These are phyloP conservation scores for Stachybotrys elegans DNA, from an alignment of 2,329 filamentous ascomycete species.

Conservation along the genomic window DNA sequence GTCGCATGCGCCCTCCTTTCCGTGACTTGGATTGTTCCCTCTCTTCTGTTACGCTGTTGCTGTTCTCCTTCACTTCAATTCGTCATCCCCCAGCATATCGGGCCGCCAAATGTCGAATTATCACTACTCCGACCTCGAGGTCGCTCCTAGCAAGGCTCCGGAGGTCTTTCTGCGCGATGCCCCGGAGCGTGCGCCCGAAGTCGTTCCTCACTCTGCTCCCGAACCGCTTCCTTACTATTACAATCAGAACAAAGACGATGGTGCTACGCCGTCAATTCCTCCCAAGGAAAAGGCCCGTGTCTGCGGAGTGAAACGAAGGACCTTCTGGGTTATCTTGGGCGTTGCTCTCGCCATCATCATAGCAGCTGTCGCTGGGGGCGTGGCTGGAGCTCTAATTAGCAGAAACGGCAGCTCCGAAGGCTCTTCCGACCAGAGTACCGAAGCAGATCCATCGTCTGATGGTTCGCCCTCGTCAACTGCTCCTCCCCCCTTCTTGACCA, in stretches of 20 bases:
- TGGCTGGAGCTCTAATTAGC: not conserved
- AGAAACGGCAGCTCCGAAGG: not conserved
- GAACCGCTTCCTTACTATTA: not conserved
- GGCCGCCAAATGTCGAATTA: not conserved
- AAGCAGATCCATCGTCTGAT: not conserved
- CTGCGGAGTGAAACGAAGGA: not conserved
- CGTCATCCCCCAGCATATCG: no score
- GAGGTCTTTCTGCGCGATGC: no score
- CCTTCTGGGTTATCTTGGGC: not conserved
- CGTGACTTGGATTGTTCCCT: no score
- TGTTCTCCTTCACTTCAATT: no score
- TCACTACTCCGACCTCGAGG: conserved; percentile 6
- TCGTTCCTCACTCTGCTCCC: not conserved
- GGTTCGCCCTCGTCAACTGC: not conserved
- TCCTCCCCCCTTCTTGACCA: no score
- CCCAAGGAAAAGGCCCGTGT: not conserved
- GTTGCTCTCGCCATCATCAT: not conserved
- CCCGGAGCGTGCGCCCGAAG: not conserved
- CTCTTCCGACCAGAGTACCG: not conserved
- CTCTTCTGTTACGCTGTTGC: no score
- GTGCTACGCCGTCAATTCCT: not conserved
- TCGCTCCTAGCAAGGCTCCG: not conserved
- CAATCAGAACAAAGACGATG: not conserved
- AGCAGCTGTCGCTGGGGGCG: conserved; percentile 1
- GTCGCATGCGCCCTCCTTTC: no score